Evolutionary conservation across 2,329 filamentous ascomycete species (phyloP), one percentile per base, ranked within the genome.

Genomic region (Fusarium algeriense): DNA sequence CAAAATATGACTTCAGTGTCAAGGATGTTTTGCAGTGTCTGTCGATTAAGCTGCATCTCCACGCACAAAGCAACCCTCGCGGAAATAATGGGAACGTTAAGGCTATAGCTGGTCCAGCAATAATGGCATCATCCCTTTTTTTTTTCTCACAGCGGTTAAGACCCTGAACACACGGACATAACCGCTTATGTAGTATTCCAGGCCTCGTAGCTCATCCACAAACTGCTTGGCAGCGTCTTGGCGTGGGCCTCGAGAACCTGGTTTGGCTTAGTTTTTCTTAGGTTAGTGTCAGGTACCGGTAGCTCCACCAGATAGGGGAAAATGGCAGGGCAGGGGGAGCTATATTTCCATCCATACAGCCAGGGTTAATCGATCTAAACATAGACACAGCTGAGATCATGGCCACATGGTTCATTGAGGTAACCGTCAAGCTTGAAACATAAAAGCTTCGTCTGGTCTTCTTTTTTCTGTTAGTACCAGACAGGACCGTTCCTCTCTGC

Each of bases 271-370:
- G 45, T 55, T 40, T 26, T 46, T 28, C 38, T 64, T 63, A 26
- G 52, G 35, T 28, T 23, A 41, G 60, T 64, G 60, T 64, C 62
- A 64, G 62, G 62, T 64, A 49, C 62, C 54, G 60, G 35, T 64
- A 57, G 43, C 53, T 44, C 60, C 62, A 64, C 62, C 28, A 48
- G 17, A 45, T 28, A 64, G 49, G 49, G 62, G 49, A 44, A 7
- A 50, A 43, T 9, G 13, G 37, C 58, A 45, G 32, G 13, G 19
- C 12, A 37, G 32, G 14, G 59, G 14, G 59, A 38, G 15, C 45
- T 30, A 46, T 34, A 59, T n/a, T 55, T 64, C 37, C 62, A 32
- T 58, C 49, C 60, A 64, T 64, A 64, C 41, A 38, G 5, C n/a
- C 35, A 49, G 54, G 58, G 26, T n/a, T 28, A 12, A 0, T 15